Base-by-base conservation (phyloP, 148 eudicot genomes). In the Diospyros lotus region DNA sequence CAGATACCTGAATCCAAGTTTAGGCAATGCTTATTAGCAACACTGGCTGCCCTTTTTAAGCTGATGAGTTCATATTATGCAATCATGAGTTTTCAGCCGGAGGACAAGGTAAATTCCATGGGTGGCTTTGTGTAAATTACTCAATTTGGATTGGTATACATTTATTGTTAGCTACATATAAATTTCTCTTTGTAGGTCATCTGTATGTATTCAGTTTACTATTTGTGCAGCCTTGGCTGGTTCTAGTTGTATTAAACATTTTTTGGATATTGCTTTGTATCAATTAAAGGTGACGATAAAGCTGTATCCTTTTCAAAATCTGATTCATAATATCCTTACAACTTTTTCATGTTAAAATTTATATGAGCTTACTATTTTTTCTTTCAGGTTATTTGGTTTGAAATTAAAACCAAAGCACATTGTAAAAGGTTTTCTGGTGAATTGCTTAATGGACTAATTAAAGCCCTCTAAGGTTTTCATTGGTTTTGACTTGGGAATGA, bases 1-100 rank as follows among this genome's bases (percentile, higher is more conserved):
- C 89, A 73, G 76, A 83, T 95, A 84, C 97, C 97, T 72, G 99
- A 95, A 86, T 88, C 97, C 58, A 93, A 92, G 87, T 91, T 92
- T 81, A 87, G 97, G 79, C 87, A 84, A 72, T 93, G 97, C 78
- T 89, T 95, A 76, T 75, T 91, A 62, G 87, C 83, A 77, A 89
- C 91, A n/a, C 88, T 92, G 73, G 88, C 93, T 59, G 90, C 85
- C 41, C 85, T 95, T 50, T 95, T 92, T 83, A 87, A 83, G 86
- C 81, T 95, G 82, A 91, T 93, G 94, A 85, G 90, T 69, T 90
- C 97, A 50, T 95, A 92, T 81, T 77, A 88, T 84, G 90, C 94
- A 69, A 89, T 93, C 69, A 88, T 88, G 93, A 90, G 87, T 82
- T 93, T 91, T 83, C 84, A 93, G 68, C 87, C 87, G 14, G 90